Percentiles rank a stretch among this genome's conserved stretches.
These are phyloP conservation scores for Lachancea waltii DNA, from an alignment of 805 yeast species.

Conservation along the genomic window DNA sequence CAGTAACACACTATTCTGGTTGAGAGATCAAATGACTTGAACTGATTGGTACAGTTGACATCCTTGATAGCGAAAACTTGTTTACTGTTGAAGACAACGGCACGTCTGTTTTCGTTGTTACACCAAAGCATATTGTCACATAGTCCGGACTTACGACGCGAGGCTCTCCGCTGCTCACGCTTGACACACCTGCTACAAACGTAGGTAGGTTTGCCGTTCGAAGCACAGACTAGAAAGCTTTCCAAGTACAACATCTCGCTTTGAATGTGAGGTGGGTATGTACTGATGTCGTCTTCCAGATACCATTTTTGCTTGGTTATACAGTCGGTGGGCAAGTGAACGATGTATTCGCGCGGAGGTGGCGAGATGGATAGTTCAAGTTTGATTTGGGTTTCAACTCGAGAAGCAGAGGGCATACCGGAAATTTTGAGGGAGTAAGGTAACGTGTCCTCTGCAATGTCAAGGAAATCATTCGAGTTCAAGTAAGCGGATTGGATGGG, in stretches of 20 bases:
- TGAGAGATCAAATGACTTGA: slow-evolving; percentile 41
- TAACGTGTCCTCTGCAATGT: slow-evolving; percentile 22
- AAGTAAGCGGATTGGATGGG: slow-evolving; percentile 16
- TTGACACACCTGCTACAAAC: slow-evolving; percentile 86
- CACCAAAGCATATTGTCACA: slow-evolving; percentile 74
- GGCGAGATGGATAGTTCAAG: slow-evolving; percentile 63
- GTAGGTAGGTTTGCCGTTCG: slow-evolving; percentile 48
- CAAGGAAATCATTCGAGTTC: slow-evolving; percentile 26
- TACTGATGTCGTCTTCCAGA: slow-evolving; percentile 38
- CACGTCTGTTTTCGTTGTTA: slow-evolving; percentile 66
- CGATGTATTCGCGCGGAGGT: slow-evolving; percentile 62
- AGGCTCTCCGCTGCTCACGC: slow-evolving; percentile 90
- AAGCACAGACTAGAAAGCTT: slow-evolving; percentile 68
- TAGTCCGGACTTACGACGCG: slow-evolving; percentile 79
- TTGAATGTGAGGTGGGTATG: slow-evolving; percentile 41
- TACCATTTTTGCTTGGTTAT: slow-evolving; percentile 83
- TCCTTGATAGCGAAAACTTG: slow-evolving; percentile 57
- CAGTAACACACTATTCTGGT: slow-evolving; percentile 92
- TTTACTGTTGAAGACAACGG: slow-evolving; percentile 85
- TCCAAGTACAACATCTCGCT: slow-evolving; percentile 62
- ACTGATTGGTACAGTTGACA: slow-evolving; percentile 19
- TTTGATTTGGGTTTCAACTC: slow-evolving; percentile 95
- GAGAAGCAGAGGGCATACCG: slow-evolving; percentile 70
- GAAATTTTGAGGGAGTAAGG: slow-evolving; percentile 46
- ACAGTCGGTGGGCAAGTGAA: slow-evolving; percentile 82